Conservation (phyloP, 2,329 filamentous ascomycete genomes). For the Epichloe brachyelytri region DNA sequence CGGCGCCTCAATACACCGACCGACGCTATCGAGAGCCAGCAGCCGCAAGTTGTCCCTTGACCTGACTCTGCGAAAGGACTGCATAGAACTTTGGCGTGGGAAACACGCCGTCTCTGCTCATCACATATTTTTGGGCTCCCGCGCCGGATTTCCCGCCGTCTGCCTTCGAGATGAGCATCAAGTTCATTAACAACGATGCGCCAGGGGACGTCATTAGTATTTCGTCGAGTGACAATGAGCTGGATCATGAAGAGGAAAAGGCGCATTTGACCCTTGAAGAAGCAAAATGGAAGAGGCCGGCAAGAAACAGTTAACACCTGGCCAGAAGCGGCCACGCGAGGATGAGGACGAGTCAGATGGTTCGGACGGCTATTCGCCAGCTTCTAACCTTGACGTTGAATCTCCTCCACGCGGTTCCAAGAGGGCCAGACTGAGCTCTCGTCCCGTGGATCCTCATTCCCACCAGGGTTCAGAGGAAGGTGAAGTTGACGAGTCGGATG, state of each 20-base stretch:
- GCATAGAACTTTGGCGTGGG: neutral
- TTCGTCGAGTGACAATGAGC: conserved; percentile 3
- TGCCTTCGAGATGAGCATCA: neutral
- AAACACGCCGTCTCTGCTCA: neutral
- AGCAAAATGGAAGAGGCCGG: neutral
- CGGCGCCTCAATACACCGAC: neutral
- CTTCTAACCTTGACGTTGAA: neutral
- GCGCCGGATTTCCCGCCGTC: neutral
- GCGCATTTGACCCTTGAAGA: neutral
- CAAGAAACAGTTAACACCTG: neutral
- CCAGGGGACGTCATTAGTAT: conserved; percentile 2
- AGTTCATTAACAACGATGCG: neutral
- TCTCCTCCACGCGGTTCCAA: conserved; percentile 8
- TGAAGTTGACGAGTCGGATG: conserved; percentile 17
- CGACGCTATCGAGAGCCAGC: neutral
- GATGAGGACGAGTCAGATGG: conserved; percentile 1
- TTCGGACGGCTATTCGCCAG: conserved; percentile 3
- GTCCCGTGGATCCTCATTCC: neutral
- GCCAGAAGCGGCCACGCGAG: conserved; percentile 1
- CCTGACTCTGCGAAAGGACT: neutral
- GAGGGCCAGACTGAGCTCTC: conserved; percentile 8
- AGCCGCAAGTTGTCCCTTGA: too few species aligned
- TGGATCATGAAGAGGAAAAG: neutral
- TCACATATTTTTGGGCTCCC: neutral
- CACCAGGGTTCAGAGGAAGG: conserved; percentile 19